These are phyloP conservation scores for Sporobolomyces roseus DNA, from an alignment of 768 basidiomycete species.

Conservation along the genomic window DNA sequence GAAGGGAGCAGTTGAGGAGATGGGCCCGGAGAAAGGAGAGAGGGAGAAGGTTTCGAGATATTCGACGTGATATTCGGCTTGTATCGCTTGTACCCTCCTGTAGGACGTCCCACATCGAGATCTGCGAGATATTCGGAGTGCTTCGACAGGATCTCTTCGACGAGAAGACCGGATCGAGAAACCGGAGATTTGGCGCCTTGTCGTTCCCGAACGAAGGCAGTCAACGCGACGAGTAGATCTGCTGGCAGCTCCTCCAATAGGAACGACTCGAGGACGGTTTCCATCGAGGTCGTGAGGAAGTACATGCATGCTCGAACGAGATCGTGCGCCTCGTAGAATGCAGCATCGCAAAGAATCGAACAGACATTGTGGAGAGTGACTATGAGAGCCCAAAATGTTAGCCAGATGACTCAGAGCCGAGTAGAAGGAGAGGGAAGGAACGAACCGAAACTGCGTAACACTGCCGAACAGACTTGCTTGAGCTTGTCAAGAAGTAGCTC, in stretches of 20 bases:
- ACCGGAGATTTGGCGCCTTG: constrained; percentile 68
- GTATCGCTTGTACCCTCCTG: constrained; percentile 43
- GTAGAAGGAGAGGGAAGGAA: neutral
- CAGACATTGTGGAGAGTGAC: constrained; percentile 71
- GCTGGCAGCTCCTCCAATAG: constrained; percentile 72
- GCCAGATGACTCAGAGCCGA: no score
- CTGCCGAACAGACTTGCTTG: constrained; percentile 71
- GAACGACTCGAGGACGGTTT: constrained; percentile 73
- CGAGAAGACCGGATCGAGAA: constrained; percentile 58
- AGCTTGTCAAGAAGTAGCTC: constrained; percentile 84
- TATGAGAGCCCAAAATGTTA: neutral
- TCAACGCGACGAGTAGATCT: constrained; percentile 65
- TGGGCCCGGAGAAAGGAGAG: constrained; percentile 17
- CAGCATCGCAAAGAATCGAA: constrained; percentile 74
- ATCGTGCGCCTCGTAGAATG: constrained; percentile 65
- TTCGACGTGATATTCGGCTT: constrained; percentile 42
- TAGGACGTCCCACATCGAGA: constrained; percentile 50
- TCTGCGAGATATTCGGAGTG: constrained; percentile 66
- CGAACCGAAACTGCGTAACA: constrained; percentile 53
- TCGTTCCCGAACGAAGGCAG: constrained; percentile 56
- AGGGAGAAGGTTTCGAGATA: constrained; percentile 21
- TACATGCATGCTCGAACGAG: constrained; percentile 67
- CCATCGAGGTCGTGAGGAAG: constrained; percentile 78
- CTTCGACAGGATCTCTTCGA: constrained; percentile 59
- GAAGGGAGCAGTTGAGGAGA: constrained; percentile 25